These are phyloP conservation scores for Strobilomyces echinocephalus DNA, from an alignment of 768 basidiomycete genomes.

Conservation along the genomic window DNA sequence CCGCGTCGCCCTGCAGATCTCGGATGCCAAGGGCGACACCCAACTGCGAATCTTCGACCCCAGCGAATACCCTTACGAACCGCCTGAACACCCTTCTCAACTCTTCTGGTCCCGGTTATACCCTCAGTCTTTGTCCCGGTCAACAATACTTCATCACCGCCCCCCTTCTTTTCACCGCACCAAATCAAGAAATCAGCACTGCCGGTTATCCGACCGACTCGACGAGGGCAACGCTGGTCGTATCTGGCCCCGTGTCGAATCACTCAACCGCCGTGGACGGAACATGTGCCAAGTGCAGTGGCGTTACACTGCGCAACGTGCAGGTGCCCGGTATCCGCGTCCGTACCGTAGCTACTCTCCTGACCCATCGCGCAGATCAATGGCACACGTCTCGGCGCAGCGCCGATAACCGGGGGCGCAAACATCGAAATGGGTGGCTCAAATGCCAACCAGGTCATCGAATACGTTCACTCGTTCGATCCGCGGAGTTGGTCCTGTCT, in stretches of 20 bases:
- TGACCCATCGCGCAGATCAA: constrained; percentile 49
- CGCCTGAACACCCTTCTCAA: constrained; percentile 62
- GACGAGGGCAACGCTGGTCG: constrained; percentile 63
- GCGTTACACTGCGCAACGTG: constrained; percentile 63
- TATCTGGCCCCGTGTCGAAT: constrained; percentile 57
- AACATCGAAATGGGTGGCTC: constrained; percentile 84
- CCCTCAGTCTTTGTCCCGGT: constrained; percentile 61
- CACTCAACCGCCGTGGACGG: constrained; percentile 74
- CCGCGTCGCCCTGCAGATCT: constrained; percentile 1
- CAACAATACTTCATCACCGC: constrained; percentile 59
- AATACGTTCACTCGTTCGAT: constrained; percentile 71
- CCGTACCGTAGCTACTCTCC: background rate
- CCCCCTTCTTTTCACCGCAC: constrained; percentile 61
- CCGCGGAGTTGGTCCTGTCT: constrained; percentile 82
- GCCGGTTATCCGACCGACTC: constrained; percentile 66
- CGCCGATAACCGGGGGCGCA: constrained; percentile 56
- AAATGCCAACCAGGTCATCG: constrained; percentile 67
- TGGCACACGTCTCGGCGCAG: constrained; percentile 56
- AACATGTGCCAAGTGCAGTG: constrained; percentile 53
- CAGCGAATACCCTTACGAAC: constrained; percentile 57
- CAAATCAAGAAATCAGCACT: constrained; percentile 79
- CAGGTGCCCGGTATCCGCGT: constrained; percentile 41
- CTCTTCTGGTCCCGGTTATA: constrained; percentile 61
- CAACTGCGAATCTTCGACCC: constrained; percentile 42
- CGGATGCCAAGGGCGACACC: background rate